These are phyloP conservation scores for Schwanniomyces pseudopolymorphus DNA, from an alignment of 805 yeast species.

Conservation along the genomic window DNA sequence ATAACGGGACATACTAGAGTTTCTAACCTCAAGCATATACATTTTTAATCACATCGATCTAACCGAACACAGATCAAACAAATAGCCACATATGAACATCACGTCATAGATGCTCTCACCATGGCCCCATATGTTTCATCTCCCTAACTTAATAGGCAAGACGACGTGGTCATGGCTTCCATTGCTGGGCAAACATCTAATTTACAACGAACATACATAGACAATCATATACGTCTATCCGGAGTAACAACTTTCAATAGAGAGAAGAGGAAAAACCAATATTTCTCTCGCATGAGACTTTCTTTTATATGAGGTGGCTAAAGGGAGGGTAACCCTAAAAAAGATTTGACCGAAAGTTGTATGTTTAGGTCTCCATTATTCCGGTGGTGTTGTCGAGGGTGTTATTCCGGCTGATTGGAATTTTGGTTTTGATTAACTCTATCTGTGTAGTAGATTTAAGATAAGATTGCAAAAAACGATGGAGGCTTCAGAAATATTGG, in stretches of 20 bases:
- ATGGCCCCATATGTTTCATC: constrained; percentile 12
- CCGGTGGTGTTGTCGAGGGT: not conserved
- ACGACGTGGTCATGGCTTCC: constrained; percentile 19
- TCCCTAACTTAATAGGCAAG: constrained; percentile 44
- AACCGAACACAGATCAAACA: constrained; percentile 36
- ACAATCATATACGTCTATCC: constrained; percentile 20
- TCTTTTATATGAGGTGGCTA: not conserved
- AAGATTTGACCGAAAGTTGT: not conserved
- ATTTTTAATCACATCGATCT: constrained; percentile 40
- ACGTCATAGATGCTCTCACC: not conserved
- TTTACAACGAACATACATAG: not conserved
- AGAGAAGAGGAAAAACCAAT: constrained; percentile 9
- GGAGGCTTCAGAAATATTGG: constrained; percentile 12
- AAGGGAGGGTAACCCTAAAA: not conserved
- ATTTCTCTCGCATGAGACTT: not conserved
- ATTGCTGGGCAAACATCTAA: constrained; percentile 16
- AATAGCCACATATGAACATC: constrained; percentile 10
- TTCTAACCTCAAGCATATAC: constrained; percentile 37
- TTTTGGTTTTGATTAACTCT: too few relatives aligned
- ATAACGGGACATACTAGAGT: constrained; percentile 46
- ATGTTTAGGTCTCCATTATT: not conserved
- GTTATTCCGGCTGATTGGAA: not conserved
- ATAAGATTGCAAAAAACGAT: constrained; percentile 5
- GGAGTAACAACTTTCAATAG: constrained; percentile 41
- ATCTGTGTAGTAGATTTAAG: not conserved